A percentile compares a stretch with the other conserved stretches of the same genome.
phyloP scores from a whole-genome alignment of 2,329 filamentous ascomycete species.

The Aureobasidium sp. region DNA sequence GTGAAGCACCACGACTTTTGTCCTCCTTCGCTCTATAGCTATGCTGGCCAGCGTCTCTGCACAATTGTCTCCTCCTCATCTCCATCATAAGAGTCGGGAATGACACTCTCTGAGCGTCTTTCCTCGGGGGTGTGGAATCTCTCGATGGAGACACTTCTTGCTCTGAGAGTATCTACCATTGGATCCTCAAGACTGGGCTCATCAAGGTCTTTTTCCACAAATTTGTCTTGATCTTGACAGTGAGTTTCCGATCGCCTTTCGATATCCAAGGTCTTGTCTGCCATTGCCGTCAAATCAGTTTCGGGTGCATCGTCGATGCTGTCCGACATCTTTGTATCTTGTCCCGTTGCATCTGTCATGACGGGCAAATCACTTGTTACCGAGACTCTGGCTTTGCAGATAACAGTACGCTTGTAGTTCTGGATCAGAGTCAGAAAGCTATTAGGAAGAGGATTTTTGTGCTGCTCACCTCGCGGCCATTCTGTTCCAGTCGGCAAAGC shows the following conservation, averaged over 20 bases:
- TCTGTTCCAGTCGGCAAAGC: not conserved
- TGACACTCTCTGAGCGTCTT: no score
- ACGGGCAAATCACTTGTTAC: not conserved
- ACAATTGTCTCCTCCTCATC: not conserved
- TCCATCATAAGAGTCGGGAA: not conserved
- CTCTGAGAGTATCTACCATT: not conserved
- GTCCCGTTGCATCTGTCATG: not conserved
- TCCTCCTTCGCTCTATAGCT: not conserved
- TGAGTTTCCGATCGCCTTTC: not conserved
- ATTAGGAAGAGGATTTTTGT: no score
- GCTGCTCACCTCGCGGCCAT: not conserved
- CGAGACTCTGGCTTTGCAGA: conserved; percentile 3
- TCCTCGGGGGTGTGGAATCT: no score
- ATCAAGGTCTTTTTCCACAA: not conserved
- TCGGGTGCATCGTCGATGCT: not conserved
- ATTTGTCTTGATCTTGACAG: not conserved
- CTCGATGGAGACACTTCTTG: not conserved
- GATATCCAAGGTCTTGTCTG: not conserved
- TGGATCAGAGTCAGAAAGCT: not conserved
- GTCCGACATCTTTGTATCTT: not conserved
- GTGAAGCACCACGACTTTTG: conserved; percentile 1
- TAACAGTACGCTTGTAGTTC: not conserved
- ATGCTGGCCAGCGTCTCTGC: not conserved
- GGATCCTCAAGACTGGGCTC: not conserved
- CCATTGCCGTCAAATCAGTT: not conserved